Percentiles rank a stretch among this genome's conserved stretches.
phyloP scores from a whole-genome alignment of 1,284 basidiomycete genomes.

The Ganoderma lucidum region DNA sequence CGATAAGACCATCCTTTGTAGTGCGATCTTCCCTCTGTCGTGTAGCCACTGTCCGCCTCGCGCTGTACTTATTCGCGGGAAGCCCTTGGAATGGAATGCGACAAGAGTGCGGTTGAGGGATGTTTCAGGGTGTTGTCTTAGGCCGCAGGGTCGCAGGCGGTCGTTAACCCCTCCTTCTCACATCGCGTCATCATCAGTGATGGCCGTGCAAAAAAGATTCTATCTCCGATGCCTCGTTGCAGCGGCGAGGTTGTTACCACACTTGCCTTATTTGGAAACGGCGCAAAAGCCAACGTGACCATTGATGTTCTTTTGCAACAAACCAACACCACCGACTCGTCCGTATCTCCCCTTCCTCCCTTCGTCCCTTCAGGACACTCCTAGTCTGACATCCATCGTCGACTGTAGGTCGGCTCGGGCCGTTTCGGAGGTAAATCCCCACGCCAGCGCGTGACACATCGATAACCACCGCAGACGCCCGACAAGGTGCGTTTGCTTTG shows the following conservation, averaged over 20 bases:
- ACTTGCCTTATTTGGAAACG: constrained; percentile 24
- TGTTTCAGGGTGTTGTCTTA: not conserved
- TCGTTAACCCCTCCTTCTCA: constrained; percentile 22
- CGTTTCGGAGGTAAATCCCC: not conserved
- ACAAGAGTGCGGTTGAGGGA: not conserved
- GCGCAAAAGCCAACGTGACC: constrained; percentile 21
- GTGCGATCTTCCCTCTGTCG: not conserved
- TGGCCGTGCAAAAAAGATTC: constrained; percentile 23
- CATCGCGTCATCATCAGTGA: constrained; percentile 19
- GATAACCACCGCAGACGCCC: constrained; percentile 30
- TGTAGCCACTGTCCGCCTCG: not conserved
- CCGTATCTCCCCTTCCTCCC: constrained; percentile 10
- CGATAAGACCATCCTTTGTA: not conserved
- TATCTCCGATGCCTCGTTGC: constrained; percentile 29
- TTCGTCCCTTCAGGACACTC: not conserved
- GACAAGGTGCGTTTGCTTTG: constrained; percentile 18
- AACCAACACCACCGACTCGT: constrained; percentile 23
- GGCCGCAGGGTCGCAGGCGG: not conserved
- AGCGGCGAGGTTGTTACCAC: constrained; percentile 24
- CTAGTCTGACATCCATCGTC: constrained; percentile 4
- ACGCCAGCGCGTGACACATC: constrained; percentile 21
- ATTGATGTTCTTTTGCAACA: constrained; percentile 25
- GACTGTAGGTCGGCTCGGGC: not conserved
- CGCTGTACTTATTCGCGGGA: not conserved
- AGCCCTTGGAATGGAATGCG: not conserved